Evolutionary conservation across 345 rosid species (phyloP).

Genomic region (Lumnitzera racemosa): DNA sequence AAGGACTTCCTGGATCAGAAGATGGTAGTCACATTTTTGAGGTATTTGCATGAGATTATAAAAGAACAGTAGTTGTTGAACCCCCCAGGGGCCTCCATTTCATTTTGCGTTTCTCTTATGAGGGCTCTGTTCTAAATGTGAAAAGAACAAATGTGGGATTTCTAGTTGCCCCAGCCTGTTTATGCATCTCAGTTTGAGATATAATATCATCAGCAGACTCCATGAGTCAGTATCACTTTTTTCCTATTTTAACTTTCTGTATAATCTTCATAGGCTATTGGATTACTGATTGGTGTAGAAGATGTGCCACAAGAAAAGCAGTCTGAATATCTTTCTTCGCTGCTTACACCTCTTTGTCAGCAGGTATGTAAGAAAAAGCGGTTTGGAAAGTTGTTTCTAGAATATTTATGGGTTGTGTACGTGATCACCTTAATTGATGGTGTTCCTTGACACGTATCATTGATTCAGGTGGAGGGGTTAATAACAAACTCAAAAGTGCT

Average conservation of each 20-base stretch:
- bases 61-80: too few species aligned
- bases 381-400: too few species aligned
- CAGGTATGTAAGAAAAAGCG: conserved; percentile 39
- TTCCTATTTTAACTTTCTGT: conserved; percentile 1
- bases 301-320: conserved; percentile 81
- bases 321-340: conserved; percentile 77
- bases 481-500: conserved; percentile 43
- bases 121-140: too few species aligned
- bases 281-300: conserved; percentile 84
- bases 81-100: too few species aligned
- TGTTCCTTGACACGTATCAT: conserved; percentile 12
- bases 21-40: conserved; percentile 88
- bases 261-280: conserved; percentile 59
- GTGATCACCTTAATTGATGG: neutral
- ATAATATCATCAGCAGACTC: too few species aligned
- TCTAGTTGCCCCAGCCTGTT: too few species aligned
- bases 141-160: too few species aligned
- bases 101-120: too few species aligned
- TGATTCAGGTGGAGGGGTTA: conserved; percentile 55
- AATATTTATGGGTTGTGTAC: too few species aligned
- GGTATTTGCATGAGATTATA: conserved; percentile 27
- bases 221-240: neutral
- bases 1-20: conserved; percentile 58
- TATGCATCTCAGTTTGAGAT: too few species aligned
- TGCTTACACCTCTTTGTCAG: conserved; percentile 80